Conservation (phyloP, 75 land plant species). For the Larix kaempferi region DNA sequence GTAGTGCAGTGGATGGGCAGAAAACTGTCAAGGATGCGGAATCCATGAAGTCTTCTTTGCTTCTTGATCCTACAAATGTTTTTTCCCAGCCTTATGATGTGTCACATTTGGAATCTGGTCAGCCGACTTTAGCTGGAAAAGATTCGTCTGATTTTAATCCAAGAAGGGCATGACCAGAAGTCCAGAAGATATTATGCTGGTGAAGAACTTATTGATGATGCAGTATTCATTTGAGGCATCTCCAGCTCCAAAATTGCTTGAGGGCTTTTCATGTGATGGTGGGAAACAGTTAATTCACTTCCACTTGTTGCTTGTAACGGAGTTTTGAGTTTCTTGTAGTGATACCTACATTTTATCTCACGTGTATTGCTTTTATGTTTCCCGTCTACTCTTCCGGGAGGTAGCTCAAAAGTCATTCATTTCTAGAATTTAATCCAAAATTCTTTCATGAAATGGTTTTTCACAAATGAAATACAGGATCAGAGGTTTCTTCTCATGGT, state of each 20-base stretch:
- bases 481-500: background rate
- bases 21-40: conserved; percentile 25
- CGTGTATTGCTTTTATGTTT: background rate
- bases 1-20: background rate
- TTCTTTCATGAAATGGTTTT: background rate
- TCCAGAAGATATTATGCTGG: background rate
- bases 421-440: background rate
- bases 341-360: background rate
- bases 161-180: background rate
- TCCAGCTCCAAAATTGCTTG: background rate
- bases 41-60: conserved; percentile 47
- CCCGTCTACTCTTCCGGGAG: background rate
- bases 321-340: background rate
- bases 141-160: conserved; percentile 12
- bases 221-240: background rate
- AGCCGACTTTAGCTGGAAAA: conserved; percentile 1
- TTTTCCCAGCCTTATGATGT: conserved; percentile 56
- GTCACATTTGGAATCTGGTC: conserved; percentile 37
- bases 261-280: background rate
- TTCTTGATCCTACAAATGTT: conserved; percentile 41
- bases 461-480: background rate
- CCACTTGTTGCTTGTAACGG: background rate
- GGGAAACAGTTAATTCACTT: background rate
- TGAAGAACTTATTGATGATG: background rate
- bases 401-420: background rate